Evolutionary conservation across 139 green algal species (phyloP), one percentile per base, ranked within the genome.

Genomic region (Zygnema circumcarinatum): DNA sequence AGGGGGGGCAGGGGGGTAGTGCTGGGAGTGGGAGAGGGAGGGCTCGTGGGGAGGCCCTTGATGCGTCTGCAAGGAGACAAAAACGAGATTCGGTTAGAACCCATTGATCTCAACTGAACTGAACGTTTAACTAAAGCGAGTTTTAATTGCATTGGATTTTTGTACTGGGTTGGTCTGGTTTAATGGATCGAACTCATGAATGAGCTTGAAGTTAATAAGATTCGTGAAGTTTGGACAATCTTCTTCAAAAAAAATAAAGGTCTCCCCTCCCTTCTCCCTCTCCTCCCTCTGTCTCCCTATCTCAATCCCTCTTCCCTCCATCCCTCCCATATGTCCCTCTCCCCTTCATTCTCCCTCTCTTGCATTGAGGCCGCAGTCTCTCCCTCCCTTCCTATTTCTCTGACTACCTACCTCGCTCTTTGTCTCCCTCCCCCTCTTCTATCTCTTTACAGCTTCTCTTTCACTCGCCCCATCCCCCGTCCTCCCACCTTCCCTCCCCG

Each of bases 171-270:
- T 78, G 7, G 16, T 41, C 16, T 3, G 16, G 3, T 25, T 47
- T 56, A 78, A 25, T 78, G 7, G 7, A 62, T 16, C 16, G 7
- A 62, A 16, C n/a, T n/a, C n/a, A n/a, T n/a, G n/a, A n/a, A n/a
- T n/a, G 16, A 62, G 16, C 47, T 62, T 16, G 16, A 62, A 62
- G 7, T 62, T 16, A 62, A 16, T 62, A 7, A 62, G 16, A 62
- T 7, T 7, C 47, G 47, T 62, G 7, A 25, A 25, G 7, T 62
- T 62, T 16, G 7, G 7, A 25, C 16, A 25, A 25, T 62, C 7
- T 62, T 62, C 16, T 78, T 78, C 16, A 25, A 25, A 78, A 78
- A 11, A 25, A 3, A 78, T 78, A 78, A 78, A 78, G 11, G 36
- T 47, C 7, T 3, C 69, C 69, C 3, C 3, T 25, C 3, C 47